These are phyloP conservation scores for Penicillium sp. DNA, from an alignment of 2,329 filamentous ascomycete species.

Conservation along the genomic window DNA sequence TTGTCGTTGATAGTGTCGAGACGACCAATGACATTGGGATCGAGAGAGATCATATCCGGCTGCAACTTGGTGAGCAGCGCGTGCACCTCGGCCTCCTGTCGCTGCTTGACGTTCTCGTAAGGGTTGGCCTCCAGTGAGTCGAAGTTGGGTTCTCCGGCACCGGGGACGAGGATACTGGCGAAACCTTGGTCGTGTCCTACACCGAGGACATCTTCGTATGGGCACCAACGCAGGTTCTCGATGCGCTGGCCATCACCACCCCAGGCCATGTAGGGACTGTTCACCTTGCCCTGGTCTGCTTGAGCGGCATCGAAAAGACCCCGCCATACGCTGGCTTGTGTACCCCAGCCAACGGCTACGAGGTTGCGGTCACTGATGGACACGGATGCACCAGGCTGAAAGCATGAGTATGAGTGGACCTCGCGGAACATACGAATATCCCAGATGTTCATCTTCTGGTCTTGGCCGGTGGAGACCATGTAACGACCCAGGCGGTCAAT, in stretches of 20 bases:
- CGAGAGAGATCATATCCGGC: slow-evolving; percentile 94
- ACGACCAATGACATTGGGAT: slow-evolving; percentile 88
- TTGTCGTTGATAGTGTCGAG: slow-evolving; percentile 79
- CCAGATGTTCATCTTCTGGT: slow-evolving; percentile 91
- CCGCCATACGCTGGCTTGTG: slow-evolving; percentile 85
- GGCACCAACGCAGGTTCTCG: slow-evolving; percentile 86
- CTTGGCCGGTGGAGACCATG: slow-evolving; percentile 92
- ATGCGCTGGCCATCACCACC: slow-evolving; percentile 80
- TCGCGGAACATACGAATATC: slow-evolving; percentile 93
- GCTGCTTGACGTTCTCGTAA: slow-evolving; percentile 88
- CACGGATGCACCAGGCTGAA: slow-evolving; percentile 77
- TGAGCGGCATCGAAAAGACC: slow-evolving; percentile 77
- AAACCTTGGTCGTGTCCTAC: slow-evolving; percentile 84
- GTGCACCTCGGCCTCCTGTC: slow-evolving; percentile 90
- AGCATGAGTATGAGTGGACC: slow-evolving; percentile 83
- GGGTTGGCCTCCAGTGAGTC: slow-evolving; percentile 93
- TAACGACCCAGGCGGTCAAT: slow-evolving; percentile 89
- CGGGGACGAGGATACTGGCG: slow-evolving; percentile 84
- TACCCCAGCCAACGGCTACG: slow-evolving; percentile 88
- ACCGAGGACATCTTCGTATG: slow-evolving; percentile 89
- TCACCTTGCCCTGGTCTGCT: slow-evolving; percentile 72
- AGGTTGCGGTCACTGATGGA: slow-evolving; percentile 86
- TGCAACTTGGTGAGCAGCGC: slow-evolving; percentile 88
- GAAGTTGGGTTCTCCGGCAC: slow-evolving; percentile 95
- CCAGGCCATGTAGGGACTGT: slow-evolving; percentile 91